phyloP scores from a whole-genome alignment of 1,284 basidiomycete genomes.

The Cutaneotrichosporon dermatis region DNA sequence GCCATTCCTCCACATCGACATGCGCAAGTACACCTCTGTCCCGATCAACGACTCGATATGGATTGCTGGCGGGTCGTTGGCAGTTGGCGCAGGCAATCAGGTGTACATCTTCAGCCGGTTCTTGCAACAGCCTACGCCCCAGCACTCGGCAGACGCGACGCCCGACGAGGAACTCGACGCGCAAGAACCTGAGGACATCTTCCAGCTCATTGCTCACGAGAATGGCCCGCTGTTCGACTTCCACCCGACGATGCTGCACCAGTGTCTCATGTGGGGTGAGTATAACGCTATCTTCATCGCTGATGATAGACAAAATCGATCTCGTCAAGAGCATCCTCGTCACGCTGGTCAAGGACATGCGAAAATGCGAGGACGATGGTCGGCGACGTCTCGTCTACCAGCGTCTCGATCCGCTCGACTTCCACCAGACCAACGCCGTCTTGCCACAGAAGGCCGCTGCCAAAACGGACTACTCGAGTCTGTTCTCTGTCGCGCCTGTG shows the following conservation, averaged over 20 bases:
- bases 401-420: constrained; percentile 38
- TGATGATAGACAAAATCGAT: constrained; percentile 64
- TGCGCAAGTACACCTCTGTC: constrained; percentile 67
- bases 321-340: constrained; percentile 75
- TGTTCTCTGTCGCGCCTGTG: constrained; percentile 28
- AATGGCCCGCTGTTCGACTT: constrained; percentile 83
- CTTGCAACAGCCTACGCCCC: constrained; percentile 32
- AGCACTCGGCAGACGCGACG: constrained; percentile 34
- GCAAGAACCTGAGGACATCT: constrained; percentile 55
- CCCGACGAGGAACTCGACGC: constrained; percentile 28
- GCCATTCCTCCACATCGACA: constrained; percentile 65
- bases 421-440: constrained; percentile 20
- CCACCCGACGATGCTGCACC: constrained; percentile 86
- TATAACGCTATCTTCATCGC: not conserved
- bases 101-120: constrained; percentile 60
- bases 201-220: constrained; percentile 71
- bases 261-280: constrained; percentile 84
- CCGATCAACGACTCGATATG: constrained; percentile 81
- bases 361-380: constrained; percentile 33
- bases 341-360: constrained; percentile 56
- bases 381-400: constrained; percentile 28
- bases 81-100: constrained; percentile 63
- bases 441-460: not conserved
- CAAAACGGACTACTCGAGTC: constrained; percentile 21
- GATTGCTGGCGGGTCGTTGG: constrained; percentile 71